phyloP scores from a whole-genome alignment of 768 basidiomycete genomes.

The Leucosporidium scottii region DNA sequence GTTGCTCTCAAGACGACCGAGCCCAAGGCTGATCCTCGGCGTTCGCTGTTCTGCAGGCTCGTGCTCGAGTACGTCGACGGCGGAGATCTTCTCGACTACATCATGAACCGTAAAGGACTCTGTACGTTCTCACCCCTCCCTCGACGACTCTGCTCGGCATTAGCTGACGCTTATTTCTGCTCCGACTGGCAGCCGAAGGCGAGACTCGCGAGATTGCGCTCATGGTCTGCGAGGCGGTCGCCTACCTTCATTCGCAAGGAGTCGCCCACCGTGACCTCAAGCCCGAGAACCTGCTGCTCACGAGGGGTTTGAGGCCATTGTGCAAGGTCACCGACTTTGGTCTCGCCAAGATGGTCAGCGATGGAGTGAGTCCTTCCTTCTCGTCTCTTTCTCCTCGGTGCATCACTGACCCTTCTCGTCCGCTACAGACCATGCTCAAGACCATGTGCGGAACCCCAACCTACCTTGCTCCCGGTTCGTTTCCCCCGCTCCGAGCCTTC shows the following conservation, averaged over 20 bases:
- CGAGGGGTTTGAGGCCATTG: conserved; percentile 43
- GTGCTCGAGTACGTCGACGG: conserved; percentile 80
- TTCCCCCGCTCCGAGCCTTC: neutral
- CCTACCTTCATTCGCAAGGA: conserved; percentile 49
- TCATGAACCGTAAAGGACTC: conserved; percentile 52
- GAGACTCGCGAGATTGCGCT: conserved; percentile 63
- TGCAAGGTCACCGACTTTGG: conserved; percentile 96
- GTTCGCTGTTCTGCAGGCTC: conserved; percentile 39
- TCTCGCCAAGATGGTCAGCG: conserved; percentile 82
- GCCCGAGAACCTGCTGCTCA: conserved; percentile 36
- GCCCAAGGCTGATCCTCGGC: neutral
- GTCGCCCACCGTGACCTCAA: conserved; percentile 75
- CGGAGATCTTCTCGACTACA: conserved; percentile 65
- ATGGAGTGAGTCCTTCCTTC: conserved; percentile 49
- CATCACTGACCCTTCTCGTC: neutral
- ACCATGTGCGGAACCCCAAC: conserved; percentile 96
- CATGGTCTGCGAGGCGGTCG: conserved; percentile 58
- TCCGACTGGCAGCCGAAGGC: conserved; percentile 37
- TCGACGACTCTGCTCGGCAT: conserved; percentile 31
- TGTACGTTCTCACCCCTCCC: conserved; percentile 47
- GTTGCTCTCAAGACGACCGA: neutral
- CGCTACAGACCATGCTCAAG: conserved; percentile 42
- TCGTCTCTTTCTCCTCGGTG: conserved; percentile 13
- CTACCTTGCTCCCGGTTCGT: conserved; percentile 65
- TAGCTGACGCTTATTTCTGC: conserved; percentile 26